Evolutionary conservation across 1,284 basidiomycete species (phyloP).

Genomic region (Prillingera fragicola): DNA sequence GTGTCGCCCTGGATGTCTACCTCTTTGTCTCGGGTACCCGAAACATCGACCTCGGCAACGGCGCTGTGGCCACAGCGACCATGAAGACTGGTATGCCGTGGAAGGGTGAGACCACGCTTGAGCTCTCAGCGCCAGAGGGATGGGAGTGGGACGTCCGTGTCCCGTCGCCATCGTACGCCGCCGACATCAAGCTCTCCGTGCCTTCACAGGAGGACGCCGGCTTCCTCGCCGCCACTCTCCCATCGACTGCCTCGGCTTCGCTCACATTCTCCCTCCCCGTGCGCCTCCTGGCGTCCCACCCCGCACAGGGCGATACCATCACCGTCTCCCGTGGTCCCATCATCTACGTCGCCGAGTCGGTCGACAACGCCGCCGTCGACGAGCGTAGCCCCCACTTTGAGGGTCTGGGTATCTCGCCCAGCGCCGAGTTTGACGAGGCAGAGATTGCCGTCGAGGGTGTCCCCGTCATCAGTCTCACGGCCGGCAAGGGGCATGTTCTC

Average conservation of each 20-base stretch:
- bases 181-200: conserved; percentile 19
- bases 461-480: conserved; percentile 16
- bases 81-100: conserved; percentile 34
- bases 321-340: conserved; percentile 35
- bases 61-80: conserved; percentile 17
- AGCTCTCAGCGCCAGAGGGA: conserved; percentile 23
- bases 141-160: conserved; percentile 26
- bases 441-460: conserved; percentile 22
- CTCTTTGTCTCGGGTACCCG: conserved; percentile 28
- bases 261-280: conserved; percentile 27
- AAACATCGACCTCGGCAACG: conserved; percentile 23
- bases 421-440: conserved; percentile 18
- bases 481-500: conserved; percentile 1
- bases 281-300: conserved; percentile 27
- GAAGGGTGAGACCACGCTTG: conserved; percentile 18
- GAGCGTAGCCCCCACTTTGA: conserved; percentile 24
- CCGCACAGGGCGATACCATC: conserved; percentile 24
- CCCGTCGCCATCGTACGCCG: conserved; percentile 27
- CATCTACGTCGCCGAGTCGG: conserved; percentile 32
- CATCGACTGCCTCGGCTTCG: conserved; percentile 2
- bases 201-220: conserved; percentile 7
- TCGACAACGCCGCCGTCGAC: conserved; percentile 28
- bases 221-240: conserved; percentile 10
- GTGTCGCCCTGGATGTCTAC: conserved; percentile 25
- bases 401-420: conserved; percentile 19